Evolutionary conservation across 306 rosid genomes (phyloP).

Genomic region (Hippophae rhamnoides): DNA sequence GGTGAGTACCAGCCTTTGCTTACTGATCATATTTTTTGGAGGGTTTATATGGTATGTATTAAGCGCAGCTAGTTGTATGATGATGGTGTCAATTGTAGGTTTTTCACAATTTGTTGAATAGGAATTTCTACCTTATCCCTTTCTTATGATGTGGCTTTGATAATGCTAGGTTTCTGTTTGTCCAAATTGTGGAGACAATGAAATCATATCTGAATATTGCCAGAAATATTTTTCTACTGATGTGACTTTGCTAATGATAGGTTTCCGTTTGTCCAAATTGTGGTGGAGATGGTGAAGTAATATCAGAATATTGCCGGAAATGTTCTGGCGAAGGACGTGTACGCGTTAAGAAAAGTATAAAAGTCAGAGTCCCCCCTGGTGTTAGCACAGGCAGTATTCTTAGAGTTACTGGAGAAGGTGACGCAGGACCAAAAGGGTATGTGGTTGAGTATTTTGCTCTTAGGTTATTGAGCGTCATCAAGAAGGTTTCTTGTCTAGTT

Average conservation of each 20-base stretch:
- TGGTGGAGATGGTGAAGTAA: constrained; percentile 88
- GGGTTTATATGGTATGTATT: too few species aligned
- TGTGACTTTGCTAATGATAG: constrained; percentile 28
- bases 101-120: too few species aligned
- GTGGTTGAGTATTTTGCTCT: constrained; percentile 22
- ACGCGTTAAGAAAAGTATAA: constrained; percentile 73
- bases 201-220: constrained; percentile 79
- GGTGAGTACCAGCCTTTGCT: too few species aligned
- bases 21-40: too few species aligned
- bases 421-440: constrained; percentile 90
- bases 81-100: too few species aligned
- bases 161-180: constrained; percentile 73
- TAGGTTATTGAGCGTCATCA: constrained; percentile 7
- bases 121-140: background rate
- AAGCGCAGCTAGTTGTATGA: too few species aligned
- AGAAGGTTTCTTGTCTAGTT: constrained; percentile 1
- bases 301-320: constrained; percentile 80
- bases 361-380: constrained; percentile 92
- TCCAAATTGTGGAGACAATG: constrained; percentile 88
- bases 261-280: constrained; percentile 88
- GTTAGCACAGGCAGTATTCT: constrained; percentile 83
- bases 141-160: background rate
- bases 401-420: constrained; percentile 94
- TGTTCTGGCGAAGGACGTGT: constrained; percentile 83
- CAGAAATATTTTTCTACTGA: constrained; percentile 40